Percentiles rank a stretch among this genome's conserved stretches.
phyloP scores from a whole-genome alignment of 75 land plant species.

The Sequoiadendron giganteum region DNA sequence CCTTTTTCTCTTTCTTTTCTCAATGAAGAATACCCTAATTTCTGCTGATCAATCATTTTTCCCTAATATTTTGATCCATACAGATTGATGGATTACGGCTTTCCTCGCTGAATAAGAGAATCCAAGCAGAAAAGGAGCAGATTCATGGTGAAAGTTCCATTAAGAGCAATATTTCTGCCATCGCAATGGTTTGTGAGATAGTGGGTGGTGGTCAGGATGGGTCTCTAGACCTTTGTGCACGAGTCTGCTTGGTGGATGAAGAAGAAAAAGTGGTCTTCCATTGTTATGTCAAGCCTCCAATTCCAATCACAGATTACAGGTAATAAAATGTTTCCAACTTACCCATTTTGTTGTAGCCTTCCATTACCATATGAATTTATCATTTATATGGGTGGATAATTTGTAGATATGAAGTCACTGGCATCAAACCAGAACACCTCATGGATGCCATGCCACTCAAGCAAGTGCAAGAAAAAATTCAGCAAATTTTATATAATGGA shows the following conservation, averaged over 20 bases:
- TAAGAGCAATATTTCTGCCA: neutral
- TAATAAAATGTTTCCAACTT: neutral
- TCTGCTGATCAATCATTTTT: too few relatives aligned
- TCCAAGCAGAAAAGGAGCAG: neutral
- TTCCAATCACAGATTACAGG: constrained; percentile 76
- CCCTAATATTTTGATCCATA: neutral
- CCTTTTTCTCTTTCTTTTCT: too few relatives aligned
- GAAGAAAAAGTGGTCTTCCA: constrained; percentile 65
- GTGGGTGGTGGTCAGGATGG: constrained; percentile 85
- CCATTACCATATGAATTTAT: neutral
- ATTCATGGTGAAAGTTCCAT: neutral
- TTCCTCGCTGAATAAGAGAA: neutral
- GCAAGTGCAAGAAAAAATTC: too few relatives aligned
- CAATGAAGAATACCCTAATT: too few relatives aligned
- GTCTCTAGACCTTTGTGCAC: constrained; percentile 66
- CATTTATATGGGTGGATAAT: neutral
- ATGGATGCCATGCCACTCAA: too few relatives aligned
- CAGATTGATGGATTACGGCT: neutral
- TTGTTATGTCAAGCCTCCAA: constrained; percentile 53
- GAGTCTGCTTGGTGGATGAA: constrained; percentile 75
- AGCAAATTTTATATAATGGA: too few relatives aligned
- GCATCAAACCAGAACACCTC: too few relatives aligned
- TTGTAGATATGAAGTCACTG: constrained; percentile 22
- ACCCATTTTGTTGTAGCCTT: neutral
- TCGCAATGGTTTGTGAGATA: constrained; percentile 79